These are phyloP conservation scores for Cercophora sp. DNA, from an alignment of 495 filamentous ascomycete genomes.

Conservation along the genomic window DNA sequence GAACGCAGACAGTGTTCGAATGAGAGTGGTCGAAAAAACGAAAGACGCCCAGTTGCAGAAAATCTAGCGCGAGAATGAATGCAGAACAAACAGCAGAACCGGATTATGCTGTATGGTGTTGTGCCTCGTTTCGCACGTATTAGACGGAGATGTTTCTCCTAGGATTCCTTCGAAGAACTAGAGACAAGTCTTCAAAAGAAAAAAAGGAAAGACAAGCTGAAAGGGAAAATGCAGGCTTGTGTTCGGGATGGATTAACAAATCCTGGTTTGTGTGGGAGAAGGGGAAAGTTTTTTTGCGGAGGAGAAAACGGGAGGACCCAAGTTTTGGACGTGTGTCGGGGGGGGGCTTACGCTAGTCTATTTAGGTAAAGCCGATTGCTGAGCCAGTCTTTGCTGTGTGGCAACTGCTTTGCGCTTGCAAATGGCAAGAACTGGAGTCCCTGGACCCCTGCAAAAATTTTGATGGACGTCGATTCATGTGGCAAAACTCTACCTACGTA, in stretches of 20 bases:
- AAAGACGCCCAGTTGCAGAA: conserved; percentile 14
- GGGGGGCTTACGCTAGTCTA: conserved; percentile 29
- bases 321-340: conserved; percentile 30
- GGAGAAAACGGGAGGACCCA: conserved; percentile 30
- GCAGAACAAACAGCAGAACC: conserved; percentile 31
- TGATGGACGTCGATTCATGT: too few species aligned
- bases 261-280: conserved; percentile 24
- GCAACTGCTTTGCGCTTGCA: background rate
- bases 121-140: conserved; percentile 4
- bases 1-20: conserved; percentile 34
- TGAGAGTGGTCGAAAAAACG: conserved; percentile 24
- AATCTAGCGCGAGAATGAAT: conserved; percentile 31
- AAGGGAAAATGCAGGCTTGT: conserved; percentile 23
- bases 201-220: conserved; percentile 34
- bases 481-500: too few species aligned
- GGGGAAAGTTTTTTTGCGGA: conserved; percentile 27
- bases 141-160: conserved; percentile 31
- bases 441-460: too few species aligned
- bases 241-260: conserved; percentile 34
- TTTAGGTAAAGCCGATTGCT: conserved; percentile 23
- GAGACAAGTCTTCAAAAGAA: conserved; percentile 33
- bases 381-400: background rate
- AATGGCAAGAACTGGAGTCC: too few species aligned
- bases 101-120: conserved; percentile 19
- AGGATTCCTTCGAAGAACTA: conserved; percentile 39